Conservation (phyloP, 129 eudicot species). For the Flaveria robusta region DNA sequence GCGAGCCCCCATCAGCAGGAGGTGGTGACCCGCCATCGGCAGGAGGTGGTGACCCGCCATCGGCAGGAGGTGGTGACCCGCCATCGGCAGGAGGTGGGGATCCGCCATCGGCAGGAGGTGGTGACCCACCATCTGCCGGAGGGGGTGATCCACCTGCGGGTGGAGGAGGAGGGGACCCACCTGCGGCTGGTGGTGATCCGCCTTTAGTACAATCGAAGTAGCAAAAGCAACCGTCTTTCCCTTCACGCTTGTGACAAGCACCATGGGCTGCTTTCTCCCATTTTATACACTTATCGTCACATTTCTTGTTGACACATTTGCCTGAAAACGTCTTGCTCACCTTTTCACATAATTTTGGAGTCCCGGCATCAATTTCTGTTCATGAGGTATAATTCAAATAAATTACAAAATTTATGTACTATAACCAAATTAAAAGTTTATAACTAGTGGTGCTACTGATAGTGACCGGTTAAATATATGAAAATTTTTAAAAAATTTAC, state of each 20-base stretch:
- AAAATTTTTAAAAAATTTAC: too few species aligned
- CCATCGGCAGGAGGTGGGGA: conserved; percentile 18
- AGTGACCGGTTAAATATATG: too few species aligned
- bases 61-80: conserved; percentile 19
- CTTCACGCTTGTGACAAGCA: conserved; percentile 31
- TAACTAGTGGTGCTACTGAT: too few species aligned
- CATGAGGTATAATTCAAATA: neutral
- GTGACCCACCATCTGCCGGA: neutral
- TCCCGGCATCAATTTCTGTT: conserved; percentile 8
- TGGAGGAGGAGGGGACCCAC: neutral
- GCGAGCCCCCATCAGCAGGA: neutral
- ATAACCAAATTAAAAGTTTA: too few species aligned
- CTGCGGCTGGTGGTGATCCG: neutral
- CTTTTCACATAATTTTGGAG: conserved; percentile 27
- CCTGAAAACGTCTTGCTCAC: conserved; percentile 20
- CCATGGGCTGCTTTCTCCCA: conserved; percentile 27
- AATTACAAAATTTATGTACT: neutral
- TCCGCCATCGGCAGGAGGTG: conserved; percentile 13
- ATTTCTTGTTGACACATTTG: conserved; percentile 5
- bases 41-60: conserved; percentile 1
- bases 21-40: conserved; percentile 19
- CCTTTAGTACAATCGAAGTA: conserved; percentile 13
- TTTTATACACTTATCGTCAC: conserved; percentile 18
- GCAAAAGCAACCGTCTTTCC: conserved; percentile 17
- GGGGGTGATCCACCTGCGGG: conserved; percentile 6